Evolutionary conservation across 2,329 filamentous ascomycete genomes (phyloP).

Genomic region (Aspergillus novofumigatus): DNA sequence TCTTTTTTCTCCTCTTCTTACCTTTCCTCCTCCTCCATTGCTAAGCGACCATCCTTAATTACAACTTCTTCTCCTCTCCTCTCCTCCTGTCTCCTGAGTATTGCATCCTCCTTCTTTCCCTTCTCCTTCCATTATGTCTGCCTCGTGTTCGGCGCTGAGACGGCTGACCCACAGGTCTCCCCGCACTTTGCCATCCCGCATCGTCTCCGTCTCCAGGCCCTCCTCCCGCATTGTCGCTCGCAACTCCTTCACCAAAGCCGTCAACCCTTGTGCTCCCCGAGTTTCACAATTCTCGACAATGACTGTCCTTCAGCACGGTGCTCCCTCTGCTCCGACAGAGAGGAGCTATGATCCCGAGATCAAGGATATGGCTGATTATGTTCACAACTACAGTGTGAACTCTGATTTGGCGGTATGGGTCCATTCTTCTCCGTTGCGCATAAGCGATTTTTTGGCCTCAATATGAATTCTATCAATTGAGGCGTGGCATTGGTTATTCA

Average conservation of each 20-base stretch:
- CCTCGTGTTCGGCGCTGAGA: conserved; percentile 38
- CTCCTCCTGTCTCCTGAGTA: conserved; percentile 13
- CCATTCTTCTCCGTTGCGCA: neutral
- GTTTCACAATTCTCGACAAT: conserved; percentile 42
- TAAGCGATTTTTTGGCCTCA: neutral
- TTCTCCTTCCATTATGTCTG: conserved; percentile 31
- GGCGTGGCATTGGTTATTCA: neutral
- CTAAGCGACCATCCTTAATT: conserved; percentile 23
- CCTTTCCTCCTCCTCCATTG: neutral
- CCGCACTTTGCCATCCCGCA: conserved; percentile 45
- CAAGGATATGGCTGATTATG: conserved; percentile 89
- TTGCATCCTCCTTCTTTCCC: conserved; percentile 12
- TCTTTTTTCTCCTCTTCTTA: neutral
- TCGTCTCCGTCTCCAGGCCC: conserved; percentile 38
- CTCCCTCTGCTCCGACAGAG: conserved; percentile 31
- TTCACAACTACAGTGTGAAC: conserved; percentile 85
- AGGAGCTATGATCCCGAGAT: conserved; percentile 85
- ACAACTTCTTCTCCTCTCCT: conserved; percentile 10
- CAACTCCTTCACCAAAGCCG: conserved; percentile 11
- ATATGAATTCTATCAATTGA: neutral
- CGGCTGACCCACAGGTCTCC: conserved; percentile 39
- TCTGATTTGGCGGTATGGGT: conserved; percentile 78
- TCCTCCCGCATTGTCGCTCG: conserved; percentile 13
- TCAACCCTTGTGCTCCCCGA: conserved; percentile 18
- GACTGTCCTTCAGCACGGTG: conserved; percentile 36